A percentile compares a stretch with the other conserved stretches of the same genome.
phyloP scores from a whole-genome alignment of 352 stramenopile genomes.

The Phytophthora idaei region DNA sequence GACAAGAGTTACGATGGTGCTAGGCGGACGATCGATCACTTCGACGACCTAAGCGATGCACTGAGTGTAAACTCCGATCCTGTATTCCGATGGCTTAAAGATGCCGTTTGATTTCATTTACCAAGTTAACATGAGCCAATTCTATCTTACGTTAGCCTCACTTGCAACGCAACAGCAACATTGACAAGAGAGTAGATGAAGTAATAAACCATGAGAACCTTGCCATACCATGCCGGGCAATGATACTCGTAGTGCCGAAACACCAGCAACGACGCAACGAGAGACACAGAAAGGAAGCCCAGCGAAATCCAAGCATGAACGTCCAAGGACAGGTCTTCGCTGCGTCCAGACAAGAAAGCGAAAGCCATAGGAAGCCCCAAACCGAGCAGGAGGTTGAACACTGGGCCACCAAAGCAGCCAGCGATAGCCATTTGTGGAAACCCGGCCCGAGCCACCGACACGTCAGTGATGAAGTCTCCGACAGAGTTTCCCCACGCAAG shows the following conservation, averaged over 20 bases:
- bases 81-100: conserved; percentile 67
- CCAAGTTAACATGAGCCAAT: conserved; percentile 7
- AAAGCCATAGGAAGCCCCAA: conserved; percentile 77
- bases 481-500: conserved; percentile 88
- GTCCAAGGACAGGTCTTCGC: conserved; percentile 57
- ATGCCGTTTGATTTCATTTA: conserved; percentile 38
- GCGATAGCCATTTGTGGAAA: conserved; percentile 89
- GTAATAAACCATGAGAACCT: conserved; percentile 73
- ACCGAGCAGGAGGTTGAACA: conserved; percentile 85
- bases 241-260: conserved; percentile 58
- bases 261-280: conserved; percentile 56
- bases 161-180: conserved; percentile 54
- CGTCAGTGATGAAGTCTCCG: conserved; percentile 83
- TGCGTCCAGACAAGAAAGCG: conserved; percentile 53
- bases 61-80: conserved; percentile 53
- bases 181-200: conserved; percentile 76
- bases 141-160: conserved; percentile 19
- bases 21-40: conserved; percentile 10
- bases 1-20: conserved; percentile 12
- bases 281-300: conserved; percentile 66
- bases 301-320: conserved; percentile 77
- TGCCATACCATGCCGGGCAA: conserved; percentile 76
- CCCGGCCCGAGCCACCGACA: conserved; percentile 78
- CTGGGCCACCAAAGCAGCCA: conserved; percentile 81
- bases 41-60: conserved; percentile 37